Evolutionary conservation across 2,329 filamentous ascomycete genomes (phyloP).

Genomic region (Tolypocladium ophioglossoides): DNA sequence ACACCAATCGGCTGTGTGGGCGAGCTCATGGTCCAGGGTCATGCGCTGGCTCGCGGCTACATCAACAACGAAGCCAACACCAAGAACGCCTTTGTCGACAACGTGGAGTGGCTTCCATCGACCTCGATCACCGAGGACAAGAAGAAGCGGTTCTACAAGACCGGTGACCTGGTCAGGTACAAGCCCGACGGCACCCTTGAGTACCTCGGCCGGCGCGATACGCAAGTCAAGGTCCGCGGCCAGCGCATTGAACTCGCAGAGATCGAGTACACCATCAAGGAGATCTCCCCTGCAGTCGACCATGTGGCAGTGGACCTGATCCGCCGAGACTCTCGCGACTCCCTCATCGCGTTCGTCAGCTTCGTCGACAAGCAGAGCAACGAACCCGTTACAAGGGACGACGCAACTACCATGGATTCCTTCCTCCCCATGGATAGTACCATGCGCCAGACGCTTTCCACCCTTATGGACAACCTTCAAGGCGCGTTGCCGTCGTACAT

Average conservation of each 20-base stretch:
- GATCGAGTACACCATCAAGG: too few species aligned
- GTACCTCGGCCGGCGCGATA: conserved; percentile 12
- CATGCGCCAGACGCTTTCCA: too few species aligned
- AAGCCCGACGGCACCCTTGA: conserved; percentile 11
- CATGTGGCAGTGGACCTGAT: not conserved
- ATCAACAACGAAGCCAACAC: conserved; percentile 8
- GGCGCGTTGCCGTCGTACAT: too few species aligned
- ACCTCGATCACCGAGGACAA: too few species aligned
- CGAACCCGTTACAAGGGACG: not conserved
- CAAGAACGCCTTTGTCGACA: conserved; percentile 21
- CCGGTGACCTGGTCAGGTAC: conserved; percentile 17
- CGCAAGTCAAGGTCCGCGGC: conserved; percentile 15
- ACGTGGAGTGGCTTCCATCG: conserved; percentile 26
- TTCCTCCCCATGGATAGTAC: not conserved
- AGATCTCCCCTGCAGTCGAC: too few species aligned
- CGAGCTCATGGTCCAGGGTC: not conserved
- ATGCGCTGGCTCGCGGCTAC: not conserved
- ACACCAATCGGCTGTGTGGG: not conserved
- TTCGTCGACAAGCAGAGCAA: not conserved
- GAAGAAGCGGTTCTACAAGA: conserved; percentile 2
- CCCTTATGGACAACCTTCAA: too few species aligned
- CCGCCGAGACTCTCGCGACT: not conserved
- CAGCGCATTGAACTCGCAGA: conserved; percentile 6
- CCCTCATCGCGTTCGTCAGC: not conserved
- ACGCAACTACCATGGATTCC: not conserved